A percentile compares a stretch with the other conserved stretches of the same genome.
Evolutionary conservation across 1,284 basidiomycete genomes (phyloP).

Genomic region (Blastosporella zonata): DNA sequence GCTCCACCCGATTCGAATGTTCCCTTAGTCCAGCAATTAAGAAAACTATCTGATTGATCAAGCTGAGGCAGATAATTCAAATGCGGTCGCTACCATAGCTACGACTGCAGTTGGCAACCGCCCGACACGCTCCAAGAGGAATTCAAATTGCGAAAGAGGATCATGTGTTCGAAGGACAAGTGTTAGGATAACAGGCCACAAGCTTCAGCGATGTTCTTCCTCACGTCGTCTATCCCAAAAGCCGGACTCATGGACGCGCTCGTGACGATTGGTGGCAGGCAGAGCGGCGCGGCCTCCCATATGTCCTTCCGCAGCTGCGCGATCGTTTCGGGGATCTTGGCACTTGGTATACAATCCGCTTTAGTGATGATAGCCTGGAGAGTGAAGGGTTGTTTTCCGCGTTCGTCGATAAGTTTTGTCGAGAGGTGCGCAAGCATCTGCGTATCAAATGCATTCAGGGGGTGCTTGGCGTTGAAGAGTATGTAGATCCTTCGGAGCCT

Average conservation of each 20-base stretch:
- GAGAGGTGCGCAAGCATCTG: slow-evolving; percentile 60
- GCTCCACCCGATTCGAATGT: too few species aligned
- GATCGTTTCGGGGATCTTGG: slow-evolving; percentile 28
- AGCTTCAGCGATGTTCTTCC: slow-evolving; percentile 54
- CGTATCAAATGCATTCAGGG: slow-evolving; percentile 51
- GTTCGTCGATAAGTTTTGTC: slow-evolving; percentile 32
- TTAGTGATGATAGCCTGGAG: slow-evolving; percentile 74
- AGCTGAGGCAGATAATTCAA: too few species aligned
- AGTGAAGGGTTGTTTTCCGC: slow-evolving; percentile 44
- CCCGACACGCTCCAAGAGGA: too few species aligned
- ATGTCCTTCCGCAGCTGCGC: slow-evolving; percentile 39
- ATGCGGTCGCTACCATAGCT: too few species aligned
- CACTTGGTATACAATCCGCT: slow-evolving; percentile 46
- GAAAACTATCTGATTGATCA: too few species aligned
- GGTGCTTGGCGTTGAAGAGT: slow-evolving; percentile 65
- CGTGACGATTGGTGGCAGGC: slow-evolving; percentile 62
- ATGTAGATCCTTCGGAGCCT: slow-evolving; percentile 70
- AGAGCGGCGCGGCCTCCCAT: slow-evolving; percentile 54
- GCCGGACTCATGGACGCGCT: slow-evolving; percentile 42
- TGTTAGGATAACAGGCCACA: slow-evolving; percentile 35
- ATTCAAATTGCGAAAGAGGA: neutral
- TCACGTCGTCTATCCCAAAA: slow-evolving; percentile 55
- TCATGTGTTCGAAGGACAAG: neutral
- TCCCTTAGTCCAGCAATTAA: too few species aligned
- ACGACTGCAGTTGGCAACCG: too few species aligned